Evolutionary conservation across 257 asterid species (phyloP).

Genomic region (Plantago elongata): DNA sequence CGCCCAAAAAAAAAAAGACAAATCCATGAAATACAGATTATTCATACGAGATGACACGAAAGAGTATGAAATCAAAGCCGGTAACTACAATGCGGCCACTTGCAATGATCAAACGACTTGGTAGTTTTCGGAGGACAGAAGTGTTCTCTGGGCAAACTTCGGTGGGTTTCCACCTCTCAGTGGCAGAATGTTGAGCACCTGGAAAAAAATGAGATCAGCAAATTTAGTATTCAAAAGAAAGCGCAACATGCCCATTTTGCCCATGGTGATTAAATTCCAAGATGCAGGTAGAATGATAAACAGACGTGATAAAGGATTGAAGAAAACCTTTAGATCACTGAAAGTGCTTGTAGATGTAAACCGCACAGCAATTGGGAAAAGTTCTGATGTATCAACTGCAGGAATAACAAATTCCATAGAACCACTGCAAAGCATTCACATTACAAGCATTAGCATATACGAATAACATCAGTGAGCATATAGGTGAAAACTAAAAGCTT

Average conservation of each 20-base stretch:
- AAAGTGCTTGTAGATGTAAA: slow-evolving; percentile 72
- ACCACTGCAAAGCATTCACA: slow-evolving; percentile 62
- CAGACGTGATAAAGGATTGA: background rate
- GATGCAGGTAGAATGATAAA: too few species aligned
- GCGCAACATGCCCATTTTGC: too few species aligned
- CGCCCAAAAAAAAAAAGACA: too few species aligned
- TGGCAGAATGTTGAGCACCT: slow-evolving; percentile 56
- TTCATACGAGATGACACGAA: too few species aligned
- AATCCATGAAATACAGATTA: too few species aligned
- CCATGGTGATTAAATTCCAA: too few species aligned
- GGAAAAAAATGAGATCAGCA: slow-evolving; percentile 17
- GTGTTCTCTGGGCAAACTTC: slow-evolving; percentile 61
- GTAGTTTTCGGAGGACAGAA: slow-evolving; percentile 59
- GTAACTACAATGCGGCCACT: too few species aligned
- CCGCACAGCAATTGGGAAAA: slow-evolving; percentile 80
- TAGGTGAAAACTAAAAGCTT: background rate
- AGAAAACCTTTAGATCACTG: slow-evolving; percentile 33
- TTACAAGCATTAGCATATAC: slow-evolving; percentile 7
- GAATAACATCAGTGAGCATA: background rate
- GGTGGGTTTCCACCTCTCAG: slow-evolving; percentile 60
- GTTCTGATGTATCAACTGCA: slow-evolving; percentile 57
- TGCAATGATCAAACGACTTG: slow-evolving; percentile 14
- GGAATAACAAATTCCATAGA: slow-evolving; percentile 87
- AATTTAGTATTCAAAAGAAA: background rate
- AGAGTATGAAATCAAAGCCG: too few species aligned